Percentiles rank a stretch among this genome's conserved stretches.
Evolutionary conservation across 345 rosid species (phyloP).

Genomic region (Hibiscus trionum): DNA sequence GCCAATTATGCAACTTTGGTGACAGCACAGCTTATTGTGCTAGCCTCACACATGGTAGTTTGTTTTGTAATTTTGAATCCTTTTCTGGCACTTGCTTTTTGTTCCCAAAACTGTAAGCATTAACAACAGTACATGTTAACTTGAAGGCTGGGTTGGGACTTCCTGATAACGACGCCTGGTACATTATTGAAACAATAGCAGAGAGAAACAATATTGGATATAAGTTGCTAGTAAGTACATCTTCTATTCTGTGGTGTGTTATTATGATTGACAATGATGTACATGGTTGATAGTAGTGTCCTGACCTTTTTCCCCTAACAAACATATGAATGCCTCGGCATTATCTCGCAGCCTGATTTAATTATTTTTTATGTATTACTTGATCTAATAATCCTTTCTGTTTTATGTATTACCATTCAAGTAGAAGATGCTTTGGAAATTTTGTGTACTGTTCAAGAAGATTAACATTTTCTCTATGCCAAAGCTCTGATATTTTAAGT

Average conservation of each 20-base stretch:
- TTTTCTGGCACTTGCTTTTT: slow-evolving; percentile 22
- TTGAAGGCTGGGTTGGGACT: slow-evolving; percentile 90
- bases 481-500: slow-evolving; percentile 16
- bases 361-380: slow-evolving; percentile 6
- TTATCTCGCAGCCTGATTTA: neutral
- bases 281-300: slow-evolving; percentile 4
- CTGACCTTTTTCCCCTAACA: neutral
- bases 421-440: neutral
- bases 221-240: slow-evolving; percentile 67
- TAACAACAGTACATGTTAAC: slow-evolving; percentile 16
- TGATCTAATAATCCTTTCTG: neutral
- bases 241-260: slow-evolving; percentile 1
- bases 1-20: slow-evolving; percentile 82
- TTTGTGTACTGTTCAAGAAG: neutral
- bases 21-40: slow-evolving; percentile 66
- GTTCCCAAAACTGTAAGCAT: neutral
- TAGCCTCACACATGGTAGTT: slow-evolving; percentile 87
- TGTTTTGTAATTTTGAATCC: neutral
- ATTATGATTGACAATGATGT: neutral
- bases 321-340: neutral
- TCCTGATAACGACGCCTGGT: slow-evolving; percentile 86
- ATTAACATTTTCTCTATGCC: slow-evolving; percentile 1
- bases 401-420: neutral
- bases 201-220: slow-evolving; percentile 82
- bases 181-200: slow-evolving; percentile 86